Evolutionary conservation across 2,329 filamentous ascomycete genomes (phyloP).

Genomic region (Colletotrichum gloeosporioides): DNA sequence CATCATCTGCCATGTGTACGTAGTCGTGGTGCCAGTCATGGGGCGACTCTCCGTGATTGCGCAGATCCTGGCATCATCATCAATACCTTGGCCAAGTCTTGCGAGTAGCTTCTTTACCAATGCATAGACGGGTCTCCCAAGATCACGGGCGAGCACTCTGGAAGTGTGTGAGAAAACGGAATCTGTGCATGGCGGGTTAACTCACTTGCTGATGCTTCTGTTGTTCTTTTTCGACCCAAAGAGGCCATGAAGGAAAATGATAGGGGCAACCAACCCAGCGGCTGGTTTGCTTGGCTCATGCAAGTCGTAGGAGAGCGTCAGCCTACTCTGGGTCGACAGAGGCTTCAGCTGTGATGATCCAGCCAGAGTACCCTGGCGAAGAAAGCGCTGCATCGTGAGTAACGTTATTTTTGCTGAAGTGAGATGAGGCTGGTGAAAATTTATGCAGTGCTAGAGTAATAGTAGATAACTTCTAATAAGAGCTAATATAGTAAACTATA

Average conservation of each 20-base stretch:
- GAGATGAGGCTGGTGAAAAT: background rate
- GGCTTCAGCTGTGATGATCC: background rate
- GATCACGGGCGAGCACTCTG: conserved; percentile 80
- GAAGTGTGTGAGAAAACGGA: conserved; percentile 4
- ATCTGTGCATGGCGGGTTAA: conserved; percentile 16
- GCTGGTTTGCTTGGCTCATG: conserved; percentile 58
- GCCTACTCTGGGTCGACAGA: background rate
- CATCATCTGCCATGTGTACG: conserved; percentile 79
- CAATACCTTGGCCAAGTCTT: conserved; percentile 17
- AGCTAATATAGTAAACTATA: background rate
- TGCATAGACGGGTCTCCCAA: conserved; percentile 82
- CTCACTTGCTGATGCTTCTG: conserved; percentile 90
- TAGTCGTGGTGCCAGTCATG: conserved; percentile 83
- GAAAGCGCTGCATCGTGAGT: background rate
- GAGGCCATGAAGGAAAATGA: conserved; percentile 89
- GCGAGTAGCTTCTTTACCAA: conserved; percentile 58
- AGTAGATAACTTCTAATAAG: background rate
- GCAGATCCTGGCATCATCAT: conserved; percentile 68
- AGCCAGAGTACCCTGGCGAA: background rate
- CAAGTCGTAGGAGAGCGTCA: conserved; percentile 62
- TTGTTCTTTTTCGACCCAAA: conserved; percentile 98
- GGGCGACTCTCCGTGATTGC: conserved; percentile 92
- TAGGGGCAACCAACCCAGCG: conserved; percentile 57
- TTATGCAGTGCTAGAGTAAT: background rate
- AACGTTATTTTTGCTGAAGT: background rate